Evolutionary conservation across 306 rosid genomes (phyloP).

Genomic region (Ochetophila trinervis): DNA sequence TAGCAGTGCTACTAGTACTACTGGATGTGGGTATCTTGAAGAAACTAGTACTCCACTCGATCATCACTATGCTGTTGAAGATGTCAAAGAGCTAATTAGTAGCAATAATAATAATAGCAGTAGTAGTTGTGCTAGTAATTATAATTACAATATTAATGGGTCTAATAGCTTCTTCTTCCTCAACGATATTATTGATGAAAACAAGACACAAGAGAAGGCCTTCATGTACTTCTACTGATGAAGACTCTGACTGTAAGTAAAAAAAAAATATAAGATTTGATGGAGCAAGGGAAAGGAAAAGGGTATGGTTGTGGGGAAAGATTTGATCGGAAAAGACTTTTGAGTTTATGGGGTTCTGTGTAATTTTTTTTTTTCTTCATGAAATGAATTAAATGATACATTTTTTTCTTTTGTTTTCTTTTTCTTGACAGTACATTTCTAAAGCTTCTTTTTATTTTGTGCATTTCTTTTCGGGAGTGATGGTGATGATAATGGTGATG

Average conservation of each 20-base stretch:
- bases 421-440: slow-evolving; percentile 40
- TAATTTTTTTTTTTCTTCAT: slow-evolving; percentile 17
- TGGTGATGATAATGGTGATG: slow-evolving; percentile 23
- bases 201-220: slow-evolving; percentile 56
- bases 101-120: too few relatives aligned
- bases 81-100: slow-evolving; percentile 48
- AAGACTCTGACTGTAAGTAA: slow-evolving; percentile 49
- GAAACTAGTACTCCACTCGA: slow-evolving; percentile 39
- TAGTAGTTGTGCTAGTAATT: slow-evolving; percentile 17
- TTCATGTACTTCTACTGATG: slow-evolving; percentile 44
- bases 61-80: slow-evolving; percentile 44
- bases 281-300: slow-evolving; percentile 40
- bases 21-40: slow-evolving; percentile 25
- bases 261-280: slow-evolving; percentile 84
- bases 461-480: slow-evolving; percentile 36
- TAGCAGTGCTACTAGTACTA: slow-evolving; percentile 7
- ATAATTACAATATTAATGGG: neutral
- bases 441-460: slow-evolving; percentile 35
- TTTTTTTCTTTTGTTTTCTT: too few relatives aligned
- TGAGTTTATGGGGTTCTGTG: slow-evolving; percentile 36
- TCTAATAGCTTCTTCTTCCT: slow-evolving; percentile 24
- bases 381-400: slow-evolving; percentile 38
- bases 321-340: slow-evolving; percentile 21
- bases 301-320: slow-evolving; percentile 31
- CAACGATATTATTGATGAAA: slow-evolving; percentile 35